Conservation (phyloP, 75 land plant genomes). For the Sequoia sempervirens region DNA sequence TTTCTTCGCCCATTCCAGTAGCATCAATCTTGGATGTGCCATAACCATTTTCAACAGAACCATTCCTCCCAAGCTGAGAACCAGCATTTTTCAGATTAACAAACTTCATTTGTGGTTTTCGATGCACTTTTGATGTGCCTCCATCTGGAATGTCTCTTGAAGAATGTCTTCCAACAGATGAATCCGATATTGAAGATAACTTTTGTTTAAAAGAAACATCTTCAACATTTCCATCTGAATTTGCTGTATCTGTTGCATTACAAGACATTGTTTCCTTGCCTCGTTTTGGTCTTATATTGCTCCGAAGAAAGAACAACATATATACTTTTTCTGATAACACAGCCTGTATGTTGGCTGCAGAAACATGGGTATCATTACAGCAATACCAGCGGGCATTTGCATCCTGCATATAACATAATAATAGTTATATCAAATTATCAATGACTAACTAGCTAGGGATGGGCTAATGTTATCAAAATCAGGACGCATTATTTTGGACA, state of each 20-base stretch:
- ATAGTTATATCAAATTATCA: background rate
- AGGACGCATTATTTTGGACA: background rate
- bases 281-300: conserved; percentile 24
- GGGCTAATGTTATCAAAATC: background rate
- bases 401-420: conserved; percentile 47
- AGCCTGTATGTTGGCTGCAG: conserved; percentile 47
- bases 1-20: conserved; percentile 7
- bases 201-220: conserved; percentile 3
- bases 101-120: conserved; percentile 19
- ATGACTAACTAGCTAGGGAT: background rate
- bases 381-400: conserved; percentile 85
- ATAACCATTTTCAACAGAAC: conserved; percentile 18
- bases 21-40: conserved; percentile 1
- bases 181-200: conserved; percentile 3
- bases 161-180: conserved; percentile 9
- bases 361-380: conserved; percentile 86
- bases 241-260: conserved; percentile 14
- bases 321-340: conserved; percentile 92
- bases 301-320: conserved; percentile 79
- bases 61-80: conserved; percentile 2
- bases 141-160: conserved; percentile 6
- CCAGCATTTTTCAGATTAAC: conserved; percentile 8
- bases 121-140: conserved; percentile 19
- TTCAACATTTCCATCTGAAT: conserved; percentile 22
- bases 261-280: conserved; percentile 8